Percentiles rank a stretch among this genome's conserved stretches.
Evolutionary conservation across 108 stramenopile species (phyloP).

Genomic region (Nitzschia putrida): DNA sequence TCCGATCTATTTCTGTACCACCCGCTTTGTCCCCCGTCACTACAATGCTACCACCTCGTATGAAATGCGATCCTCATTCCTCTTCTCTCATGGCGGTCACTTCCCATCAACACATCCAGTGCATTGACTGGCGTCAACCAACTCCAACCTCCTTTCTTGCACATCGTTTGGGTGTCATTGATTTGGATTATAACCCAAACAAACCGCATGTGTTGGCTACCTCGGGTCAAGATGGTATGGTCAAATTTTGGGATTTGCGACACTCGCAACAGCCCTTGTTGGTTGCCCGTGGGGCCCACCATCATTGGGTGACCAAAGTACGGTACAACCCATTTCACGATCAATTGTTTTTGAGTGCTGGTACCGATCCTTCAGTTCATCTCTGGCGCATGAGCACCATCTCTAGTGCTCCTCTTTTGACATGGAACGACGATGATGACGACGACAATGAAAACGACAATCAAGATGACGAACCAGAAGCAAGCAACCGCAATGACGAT

Average conservation of each 20-base stretch:
- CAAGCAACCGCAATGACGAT: neutral
- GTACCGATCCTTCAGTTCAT: slow-evolving; percentile 90
- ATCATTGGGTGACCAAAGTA: slow-evolving; percentile 83
- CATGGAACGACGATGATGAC: slow-evolving; percentile 66
- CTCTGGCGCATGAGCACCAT: slow-evolving; percentile 94
- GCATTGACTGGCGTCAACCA: slow-evolving; percentile 61
- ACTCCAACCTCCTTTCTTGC: slow-evolving; percentile 30
- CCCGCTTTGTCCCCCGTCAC: neutral
- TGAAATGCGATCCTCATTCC: slow-evolving; percentile 85
- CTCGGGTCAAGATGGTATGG: slow-evolving; percentile 84
- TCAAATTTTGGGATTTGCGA: slow-evolving; percentile 97
- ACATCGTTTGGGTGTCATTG: slow-evolving; percentile 70
- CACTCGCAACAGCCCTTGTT: slow-evolving; percentile 47
- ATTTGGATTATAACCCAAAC: slow-evolving; percentile 95
- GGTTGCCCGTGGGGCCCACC: slow-evolving; percentile 82
- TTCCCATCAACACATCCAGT: slow-evolving; percentile 35
- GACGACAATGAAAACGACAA: slow-evolving; percentile 12
- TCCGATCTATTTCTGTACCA: slow-evolving; percentile 4
- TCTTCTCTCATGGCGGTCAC: slow-evolving; percentile 47
- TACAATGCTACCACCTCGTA: slow-evolving; percentile 48
- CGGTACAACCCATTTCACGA: slow-evolving; percentile 98
- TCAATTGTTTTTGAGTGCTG: slow-evolving; percentile 92
- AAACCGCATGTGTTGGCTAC: slow-evolving; percentile 88
- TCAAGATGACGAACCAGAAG: neutral
- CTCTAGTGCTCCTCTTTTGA: slow-evolving; percentile 91